Conservation (phyloP, 2,329 filamentous ascomycete genomes). For the Lecanicillium sp. region DNA sequence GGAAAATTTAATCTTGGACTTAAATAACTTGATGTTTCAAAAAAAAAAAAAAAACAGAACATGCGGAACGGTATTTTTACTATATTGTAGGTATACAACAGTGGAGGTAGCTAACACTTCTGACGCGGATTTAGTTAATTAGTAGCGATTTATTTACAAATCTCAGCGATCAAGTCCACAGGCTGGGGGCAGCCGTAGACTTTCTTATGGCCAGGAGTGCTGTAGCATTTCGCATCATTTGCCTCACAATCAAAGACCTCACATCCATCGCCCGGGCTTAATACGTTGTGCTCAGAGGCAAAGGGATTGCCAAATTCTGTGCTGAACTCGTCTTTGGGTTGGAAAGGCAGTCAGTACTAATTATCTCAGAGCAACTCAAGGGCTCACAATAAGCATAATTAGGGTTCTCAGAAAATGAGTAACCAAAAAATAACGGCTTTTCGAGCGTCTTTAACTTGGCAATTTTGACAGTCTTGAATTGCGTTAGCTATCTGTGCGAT, state of each 20-base stretch:
- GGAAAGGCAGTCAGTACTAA: constrained; percentile 4
- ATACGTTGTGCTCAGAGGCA: constrained; percentile 23
- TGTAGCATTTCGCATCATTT: constrained; percentile 29
- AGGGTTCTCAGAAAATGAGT: constrained; percentile 27
- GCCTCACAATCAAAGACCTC: constrained; percentile 28
- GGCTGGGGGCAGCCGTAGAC: constrained; percentile 32
- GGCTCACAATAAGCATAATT: constrained; percentile 31
- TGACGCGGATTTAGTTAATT: too few relatives aligned
- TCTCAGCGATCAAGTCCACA: constrained; percentile 23
- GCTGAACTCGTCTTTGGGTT: constrained; percentile 29
- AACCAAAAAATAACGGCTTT: constrained; percentile 32
- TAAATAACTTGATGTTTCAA: too few relatives aligned
- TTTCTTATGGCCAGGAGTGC: constrained; percentile 26
- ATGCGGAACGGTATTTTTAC: too few relatives aligned
- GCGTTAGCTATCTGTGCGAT: too few relatives aligned
- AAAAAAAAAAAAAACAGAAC: too few relatives aligned
- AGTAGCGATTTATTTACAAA: constrained; percentile 14
- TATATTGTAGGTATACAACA: too few relatives aligned
- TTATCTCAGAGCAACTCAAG: constrained; percentile 1
- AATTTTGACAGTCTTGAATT: constrained; percentile 36
- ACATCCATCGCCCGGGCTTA: constrained; percentile 28
- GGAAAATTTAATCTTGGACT: too few relatives aligned
- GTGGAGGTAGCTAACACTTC: too few relatives aligned
- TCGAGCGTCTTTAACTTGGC: constrained; percentile 27
- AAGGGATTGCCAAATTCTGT: constrained; percentile 33